Percentiles rank a stretch among this genome's conserved stretches.
Conservation (phyloP, 1,284 basidiomycete species). For the Puccinia polysora region DNA sequence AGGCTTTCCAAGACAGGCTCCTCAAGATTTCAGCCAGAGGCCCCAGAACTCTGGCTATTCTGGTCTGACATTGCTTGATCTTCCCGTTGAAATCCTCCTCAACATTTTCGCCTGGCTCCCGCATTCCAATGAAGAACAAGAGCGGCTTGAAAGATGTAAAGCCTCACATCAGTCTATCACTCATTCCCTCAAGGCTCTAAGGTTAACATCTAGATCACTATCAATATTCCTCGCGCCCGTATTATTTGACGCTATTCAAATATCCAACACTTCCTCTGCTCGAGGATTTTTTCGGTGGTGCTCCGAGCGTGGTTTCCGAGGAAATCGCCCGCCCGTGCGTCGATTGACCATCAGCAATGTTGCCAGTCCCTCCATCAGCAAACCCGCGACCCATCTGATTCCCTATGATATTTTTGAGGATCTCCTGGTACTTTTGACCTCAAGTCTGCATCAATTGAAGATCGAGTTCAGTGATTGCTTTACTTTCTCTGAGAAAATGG, state of each 20-base stretch:
- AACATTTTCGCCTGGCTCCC: constrained; percentile 13
- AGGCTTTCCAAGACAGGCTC: too few relatives aligned
- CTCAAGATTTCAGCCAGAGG: too few relatives aligned
- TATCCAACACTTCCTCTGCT: background rate
- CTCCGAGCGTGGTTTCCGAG: background rate
- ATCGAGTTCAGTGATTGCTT: constrained; percentile 28
- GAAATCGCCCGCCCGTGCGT: background rate
- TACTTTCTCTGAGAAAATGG: constrained; percentile 8
- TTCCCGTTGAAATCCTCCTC: constrained; percentile 14
- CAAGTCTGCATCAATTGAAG: constrained; percentile 20
- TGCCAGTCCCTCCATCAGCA: background rate
- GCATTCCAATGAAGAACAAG: background rate
- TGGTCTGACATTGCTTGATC: constrained; percentile 8
- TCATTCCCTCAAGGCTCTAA: background rate
- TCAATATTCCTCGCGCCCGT: background rate
- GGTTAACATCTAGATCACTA: background rate
- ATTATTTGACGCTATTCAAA: constrained; percentile 3
- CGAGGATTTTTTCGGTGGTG: constrained; percentile 17
- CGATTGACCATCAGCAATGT: constrained; percentile 20
- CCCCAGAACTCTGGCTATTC: too few relatives aligned
- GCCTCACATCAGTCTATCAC: background rate
- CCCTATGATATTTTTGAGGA: constrained; percentile 28
- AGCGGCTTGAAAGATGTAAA: background rate
- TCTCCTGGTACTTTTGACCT: background rate
- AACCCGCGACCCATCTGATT: background rate